These are phyloP conservation scores for Trypanosoma brucei DNA, from an alignment of 208 protist species.

Conservation along the genomic window DNA sequence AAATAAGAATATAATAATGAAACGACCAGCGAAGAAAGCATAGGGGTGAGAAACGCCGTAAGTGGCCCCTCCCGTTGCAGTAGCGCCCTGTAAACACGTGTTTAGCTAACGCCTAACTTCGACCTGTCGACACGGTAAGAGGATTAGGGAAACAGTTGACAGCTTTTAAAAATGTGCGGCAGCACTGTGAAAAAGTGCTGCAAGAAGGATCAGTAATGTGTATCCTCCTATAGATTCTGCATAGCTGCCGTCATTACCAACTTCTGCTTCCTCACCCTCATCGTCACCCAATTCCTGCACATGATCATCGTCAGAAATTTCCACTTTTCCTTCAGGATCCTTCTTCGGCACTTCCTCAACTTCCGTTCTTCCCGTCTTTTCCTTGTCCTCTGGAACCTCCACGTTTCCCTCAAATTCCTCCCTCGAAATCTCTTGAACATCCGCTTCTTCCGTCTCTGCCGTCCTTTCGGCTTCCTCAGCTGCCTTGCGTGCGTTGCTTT, in stretches of 20 bases:
- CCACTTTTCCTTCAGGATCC: not conserved
- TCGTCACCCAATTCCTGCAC: no score
- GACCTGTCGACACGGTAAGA: no score
- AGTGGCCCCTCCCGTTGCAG: no score
- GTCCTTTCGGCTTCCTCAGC: not conserved
- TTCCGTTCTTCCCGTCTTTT: not conserved
- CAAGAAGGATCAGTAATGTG: not conserved
- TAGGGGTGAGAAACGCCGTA: no score
- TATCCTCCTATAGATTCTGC: not conserved
- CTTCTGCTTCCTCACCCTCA: no score
- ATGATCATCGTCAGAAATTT: not conserved
- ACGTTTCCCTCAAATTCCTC: not conserved
- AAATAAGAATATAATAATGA: no score
- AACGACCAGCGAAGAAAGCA: no score
- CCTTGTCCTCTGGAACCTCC: no score
- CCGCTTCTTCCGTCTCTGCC: not conserved
- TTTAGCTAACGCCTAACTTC: no score
- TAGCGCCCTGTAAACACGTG: no score
- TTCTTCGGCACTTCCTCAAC: not conserved
- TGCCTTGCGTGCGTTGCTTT: not conserved
- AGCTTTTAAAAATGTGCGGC: not conserved
- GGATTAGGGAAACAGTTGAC: no score
- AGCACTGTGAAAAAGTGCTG: not conserved
- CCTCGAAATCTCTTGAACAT: not conserved
- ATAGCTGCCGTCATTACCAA: no score